Conservation (phyloP, 73 alveolate species). For the Paramecium tetraurelia region DNA sequence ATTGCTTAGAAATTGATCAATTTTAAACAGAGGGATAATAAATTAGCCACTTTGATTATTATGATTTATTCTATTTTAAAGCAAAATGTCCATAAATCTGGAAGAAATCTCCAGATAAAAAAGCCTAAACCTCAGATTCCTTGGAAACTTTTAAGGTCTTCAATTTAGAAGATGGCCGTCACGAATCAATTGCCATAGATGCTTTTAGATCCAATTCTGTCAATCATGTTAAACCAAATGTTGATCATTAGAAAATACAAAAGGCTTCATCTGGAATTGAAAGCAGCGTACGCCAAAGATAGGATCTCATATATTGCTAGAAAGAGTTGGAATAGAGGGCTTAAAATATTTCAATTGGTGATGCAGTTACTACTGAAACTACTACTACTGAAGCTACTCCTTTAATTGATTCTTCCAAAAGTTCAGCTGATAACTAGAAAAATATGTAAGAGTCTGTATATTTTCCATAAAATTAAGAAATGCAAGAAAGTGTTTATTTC, state of each 20-base stretch:
- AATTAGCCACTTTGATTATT: background rate
- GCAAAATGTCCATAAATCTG: background rate
- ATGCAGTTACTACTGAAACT: background rate
- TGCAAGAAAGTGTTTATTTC: background rate
- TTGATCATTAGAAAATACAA: background rate
- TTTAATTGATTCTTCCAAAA: background rate
- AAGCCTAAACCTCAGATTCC: background rate
- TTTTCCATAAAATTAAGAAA: background rate
- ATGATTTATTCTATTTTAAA: background rate
- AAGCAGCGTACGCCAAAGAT: background rate
- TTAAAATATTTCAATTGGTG: background rate
- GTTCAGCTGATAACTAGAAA: background rate
- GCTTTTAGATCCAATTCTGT: background rate
- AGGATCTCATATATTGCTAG: background rate
- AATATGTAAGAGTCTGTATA: background rate
- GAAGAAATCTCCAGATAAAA: slow-evolving; percentile 14
- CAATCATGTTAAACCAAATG: background rate
- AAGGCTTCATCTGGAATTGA: background rate
- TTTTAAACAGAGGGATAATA: background rate
- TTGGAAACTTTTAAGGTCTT: background rate
- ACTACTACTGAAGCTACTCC: background rate
- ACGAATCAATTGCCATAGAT: slow-evolving; percentile 23
- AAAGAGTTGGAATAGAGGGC: background rate
- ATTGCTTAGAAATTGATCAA: background rate
- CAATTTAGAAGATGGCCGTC: background rate